A percentile compares a stretch with the other conserved stretches of the same genome.
Conservation (phyloP, 805 yeast genomes). For the Candida ipomoeae region DNA sequence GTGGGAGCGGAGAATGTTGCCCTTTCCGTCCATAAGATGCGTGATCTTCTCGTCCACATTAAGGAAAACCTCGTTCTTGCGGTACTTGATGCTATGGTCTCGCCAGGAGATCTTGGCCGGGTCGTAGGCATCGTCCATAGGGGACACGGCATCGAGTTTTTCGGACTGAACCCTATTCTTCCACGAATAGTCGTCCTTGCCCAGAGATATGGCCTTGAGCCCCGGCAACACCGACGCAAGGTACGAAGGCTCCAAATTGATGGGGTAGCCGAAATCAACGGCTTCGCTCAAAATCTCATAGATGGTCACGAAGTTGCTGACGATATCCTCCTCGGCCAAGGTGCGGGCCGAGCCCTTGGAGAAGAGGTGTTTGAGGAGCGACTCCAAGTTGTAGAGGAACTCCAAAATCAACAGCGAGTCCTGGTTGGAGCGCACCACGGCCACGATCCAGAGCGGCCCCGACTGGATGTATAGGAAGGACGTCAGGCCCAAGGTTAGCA, state of each 20-base stretch:
- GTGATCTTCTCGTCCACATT: conserved; percentile 74
- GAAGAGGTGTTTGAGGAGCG: conserved; percentile 40
- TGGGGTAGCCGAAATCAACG: conserved; percentile 76
- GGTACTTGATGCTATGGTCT: conserved; percentile 61
- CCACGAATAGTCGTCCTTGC: conserved; percentile 6
- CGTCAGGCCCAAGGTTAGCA: conserved; percentile 84
- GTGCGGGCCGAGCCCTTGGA: conserved; percentile 18
- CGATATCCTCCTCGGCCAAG: conserved; percentile 39
- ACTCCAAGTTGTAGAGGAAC: conserved; percentile 61
- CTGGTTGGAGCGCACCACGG: conserved; percentile 83
- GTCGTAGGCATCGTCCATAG: conserved; percentile 15
- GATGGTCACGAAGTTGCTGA: conserved; percentile 61
- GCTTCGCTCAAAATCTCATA: conserved; percentile 77
- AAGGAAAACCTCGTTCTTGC: conserved; percentile 74
- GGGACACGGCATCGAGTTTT: background rate
- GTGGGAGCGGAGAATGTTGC: conserved; percentile 60
- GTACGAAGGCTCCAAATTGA: conserved; percentile 47
- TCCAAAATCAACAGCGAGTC: conserved; percentile 81
- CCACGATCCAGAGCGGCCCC: conserved; percentile 71
- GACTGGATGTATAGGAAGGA: conserved; percentile 75
- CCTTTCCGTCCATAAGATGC: conserved; percentile 61
- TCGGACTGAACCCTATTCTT: background rate
- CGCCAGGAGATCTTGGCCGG: conserved; percentile 60
- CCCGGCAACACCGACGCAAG: conserved; percentile 17
- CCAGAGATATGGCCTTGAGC: conserved; percentile 6